These are phyloP conservation scores for Artemisia argyi DNA, from an alignment of 129 eudicot genomes.

Conservation along the genomic window DNA sequence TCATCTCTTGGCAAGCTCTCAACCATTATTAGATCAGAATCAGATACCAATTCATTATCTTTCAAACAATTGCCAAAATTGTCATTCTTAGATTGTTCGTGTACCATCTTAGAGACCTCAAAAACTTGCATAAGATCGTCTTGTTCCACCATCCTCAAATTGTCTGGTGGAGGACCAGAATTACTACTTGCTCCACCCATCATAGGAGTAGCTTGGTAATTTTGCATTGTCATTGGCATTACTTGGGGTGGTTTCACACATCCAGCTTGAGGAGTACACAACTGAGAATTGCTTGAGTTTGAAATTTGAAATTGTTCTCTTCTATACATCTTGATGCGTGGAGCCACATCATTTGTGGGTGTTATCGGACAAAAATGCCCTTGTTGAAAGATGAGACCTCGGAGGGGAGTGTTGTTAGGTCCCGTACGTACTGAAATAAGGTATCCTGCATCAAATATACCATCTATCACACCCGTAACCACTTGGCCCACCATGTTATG, in stretches of 20 bases:
- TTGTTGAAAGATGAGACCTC: conserved; percentile 69
- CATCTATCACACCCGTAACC: conserved; percentile 76
- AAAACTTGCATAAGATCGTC: conserved; percentile 66
- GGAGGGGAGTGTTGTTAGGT: conserved; percentile 42
- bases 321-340: conserved; percentile 51
- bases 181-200: conserved; percentile 30
- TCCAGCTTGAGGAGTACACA: conserved; percentile 21
- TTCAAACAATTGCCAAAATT: conserved; percentile 19
- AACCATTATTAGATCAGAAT: conserved; percentile 28
- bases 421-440: conserved; percentile 58
- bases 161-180: conserved; percentile 20
- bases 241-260: conserved; percentile 20
- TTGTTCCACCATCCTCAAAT: conserved; percentile 62
- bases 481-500: conserved; percentile 53
- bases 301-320: conserved; percentile 53
- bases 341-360: conserved; percentile 68
- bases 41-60: conserved; percentile 19
- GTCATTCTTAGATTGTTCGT: conserved; percentile 27
- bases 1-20: conserved; percentile 22
- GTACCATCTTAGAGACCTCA: conserved; percentile 42
- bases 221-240: conserved; percentile 20
- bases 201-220: conserved; percentile 34
- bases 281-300: conserved; percentile 23
- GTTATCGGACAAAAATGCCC: conserved; percentile 55
- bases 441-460: conserved; percentile 77